Evolutionary conservation across 2,329 filamentous ascomycete genomes (phyloP).

Genomic region (Cercospora sp.): DNA sequence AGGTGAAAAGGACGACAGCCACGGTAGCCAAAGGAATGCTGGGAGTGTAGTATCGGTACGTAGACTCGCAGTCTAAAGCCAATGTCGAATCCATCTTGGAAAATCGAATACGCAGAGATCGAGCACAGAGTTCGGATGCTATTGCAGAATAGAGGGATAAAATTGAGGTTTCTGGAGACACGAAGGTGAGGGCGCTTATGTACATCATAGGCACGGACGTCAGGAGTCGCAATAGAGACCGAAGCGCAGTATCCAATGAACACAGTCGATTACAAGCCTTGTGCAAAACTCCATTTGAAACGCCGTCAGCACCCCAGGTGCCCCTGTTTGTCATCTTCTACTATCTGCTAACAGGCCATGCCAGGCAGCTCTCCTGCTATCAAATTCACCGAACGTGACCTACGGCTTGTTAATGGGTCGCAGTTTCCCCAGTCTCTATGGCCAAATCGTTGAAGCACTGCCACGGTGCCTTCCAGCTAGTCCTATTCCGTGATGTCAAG

Average conservation of each 20-base stretch:
- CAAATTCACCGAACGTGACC: neutral
- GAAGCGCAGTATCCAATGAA: neutral
- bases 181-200: neutral
- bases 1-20: constrained; percentile 11
- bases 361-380: neutral
- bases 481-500: no score
- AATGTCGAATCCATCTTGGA: neutral
- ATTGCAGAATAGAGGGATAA: neutral
- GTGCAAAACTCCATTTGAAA: neutral
- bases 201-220: neutral
- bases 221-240: neutral
- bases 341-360: neutral
- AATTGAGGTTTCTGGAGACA: no score
- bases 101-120: neutral
- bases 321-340: neutral
- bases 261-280: neutral
- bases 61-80: neutral
- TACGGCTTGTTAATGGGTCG: no score
- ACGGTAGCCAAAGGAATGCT: constrained; percentile 12
- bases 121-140: neutral
- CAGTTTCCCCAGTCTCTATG: no score
- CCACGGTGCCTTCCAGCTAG: no score
- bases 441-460: no score
- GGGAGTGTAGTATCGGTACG: constrained; percentile 3
- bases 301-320: neutral